These are phyloP conservation scores for Heritiera fomes DNA, from an alignment of 345 rosid genomes.

Conservation along the genomic window DNA sequence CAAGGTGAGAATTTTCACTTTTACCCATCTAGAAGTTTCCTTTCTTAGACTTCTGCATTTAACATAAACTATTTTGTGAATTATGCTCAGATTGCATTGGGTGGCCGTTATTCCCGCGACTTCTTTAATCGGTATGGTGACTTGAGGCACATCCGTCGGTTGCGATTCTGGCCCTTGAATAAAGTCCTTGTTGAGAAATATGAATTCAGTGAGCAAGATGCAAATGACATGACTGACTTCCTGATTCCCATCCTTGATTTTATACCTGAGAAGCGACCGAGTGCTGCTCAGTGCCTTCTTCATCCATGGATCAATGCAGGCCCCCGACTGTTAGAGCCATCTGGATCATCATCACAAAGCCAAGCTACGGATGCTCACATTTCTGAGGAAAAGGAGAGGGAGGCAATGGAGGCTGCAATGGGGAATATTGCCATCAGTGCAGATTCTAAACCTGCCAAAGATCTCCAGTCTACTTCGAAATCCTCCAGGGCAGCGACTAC, in stretches of 20 bases:
- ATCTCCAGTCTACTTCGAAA: constrained; percentile 34
- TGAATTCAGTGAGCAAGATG: constrained; percentile 61
- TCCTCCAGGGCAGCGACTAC: constrained; percentile 31
- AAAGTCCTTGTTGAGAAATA: constrained; percentile 62
- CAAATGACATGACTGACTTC: constrained; percentile 56
- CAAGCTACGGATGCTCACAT: constrained; percentile 27
- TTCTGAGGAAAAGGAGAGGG: constrained; percentile 43
- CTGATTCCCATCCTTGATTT: constrained; percentile 67
- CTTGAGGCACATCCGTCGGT: constrained; percentile 63
- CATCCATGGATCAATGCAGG: constrained; percentile 65
- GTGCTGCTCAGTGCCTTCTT: constrained; percentile 67
- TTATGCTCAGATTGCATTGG: constrained; percentile 61
- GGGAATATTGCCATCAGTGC: constrained; percentile 57
- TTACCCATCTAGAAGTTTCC: background rate
- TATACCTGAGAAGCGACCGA: constrained; percentile 69
- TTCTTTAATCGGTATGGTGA: constrained; percentile 72
- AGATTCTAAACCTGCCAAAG: constrained; percentile 41
- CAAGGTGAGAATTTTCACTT: constrained; percentile 45
- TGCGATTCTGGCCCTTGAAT: constrained; percentile 67
- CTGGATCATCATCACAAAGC: constrained; percentile 32
- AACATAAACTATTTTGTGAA: constrained; percentile 25
- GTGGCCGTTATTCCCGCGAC: constrained; percentile 72
- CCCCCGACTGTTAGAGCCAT: constrained; percentile 45
- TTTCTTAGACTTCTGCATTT: constrained; percentile 4
- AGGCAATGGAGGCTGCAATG: constrained; percentile 59